Base-by-base conservation (phyloP, 1,284 basidiomycete genomes). In the Sporisorium iseilematis-ciliati region DNA sequence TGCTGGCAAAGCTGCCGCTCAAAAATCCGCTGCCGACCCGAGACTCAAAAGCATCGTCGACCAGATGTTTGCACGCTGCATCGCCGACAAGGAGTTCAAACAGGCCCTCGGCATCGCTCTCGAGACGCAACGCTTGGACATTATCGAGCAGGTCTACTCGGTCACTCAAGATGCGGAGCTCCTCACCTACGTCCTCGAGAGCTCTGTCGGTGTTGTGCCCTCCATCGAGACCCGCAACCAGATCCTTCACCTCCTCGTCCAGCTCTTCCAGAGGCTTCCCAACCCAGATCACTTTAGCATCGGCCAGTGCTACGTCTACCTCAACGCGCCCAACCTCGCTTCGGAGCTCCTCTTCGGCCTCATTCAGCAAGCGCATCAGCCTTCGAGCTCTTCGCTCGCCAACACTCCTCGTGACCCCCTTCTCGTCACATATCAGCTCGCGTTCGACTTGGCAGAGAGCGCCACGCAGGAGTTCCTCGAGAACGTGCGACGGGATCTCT, bases 391-490 rank as follows among this genome's bases (percentile, higher is more conserved):
- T 4, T 73, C 78, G 25, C 65, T 59, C 12, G 75, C 73, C 55
- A 83, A 83, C 60, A 83, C 80, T 10, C 67, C 68, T 20, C 65
- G 72, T 49, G 82, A 84, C 57, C 73, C 82, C 1, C 74, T 82
- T 16, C 68, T 85, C 31, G 70, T 85, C 65, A 80, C 82, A 41
- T 84, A 83, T 56, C 84, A 85, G 66, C 75, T 81, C 20, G 82
- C 84, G 16, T 85, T 85, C 35, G 83, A 85, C 65, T 68, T 85
- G 45, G 84, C 83, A 29, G 84, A 85, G 62, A 80, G 83, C 57
- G 84, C 84, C n/a, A 84, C 84, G 7, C 84, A 85, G 57, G 84
- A 85, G 70, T 85, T 84, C 63, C 75, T 84, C 53, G 82, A 82
- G 43, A 79, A 74, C 41, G 79, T 85, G 16, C 77, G 82, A 46